Percentiles rank a stretch among this genome's conserved stretches.
These are phyloP conservation scores for Helicocarpus griseus DNA, from an alignment of 2,329 filamentous ascomycete genomes.

Conservation along the genomic window DNA sequence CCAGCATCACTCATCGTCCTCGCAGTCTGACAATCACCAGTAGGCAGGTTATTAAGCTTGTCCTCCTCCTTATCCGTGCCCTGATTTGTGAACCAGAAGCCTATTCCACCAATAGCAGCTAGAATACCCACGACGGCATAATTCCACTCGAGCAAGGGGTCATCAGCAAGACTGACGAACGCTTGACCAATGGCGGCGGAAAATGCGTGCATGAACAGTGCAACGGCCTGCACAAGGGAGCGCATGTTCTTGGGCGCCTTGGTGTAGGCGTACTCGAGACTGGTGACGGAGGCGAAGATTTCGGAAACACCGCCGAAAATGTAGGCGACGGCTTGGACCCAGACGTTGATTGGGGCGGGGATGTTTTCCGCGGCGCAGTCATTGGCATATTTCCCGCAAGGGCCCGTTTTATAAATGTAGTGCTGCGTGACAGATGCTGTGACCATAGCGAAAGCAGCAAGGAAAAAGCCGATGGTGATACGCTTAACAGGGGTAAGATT, in stretches of 20 bases:
- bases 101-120: conserved; percentile 50
- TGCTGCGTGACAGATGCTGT: conserved; percentile 41
- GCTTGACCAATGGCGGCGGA: conserved; percentile 62
- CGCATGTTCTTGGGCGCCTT: conserved; percentile 75
- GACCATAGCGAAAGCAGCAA: conserved; percentile 41
- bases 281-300: conserved; percentile 50
- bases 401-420: conserved; percentile 49
- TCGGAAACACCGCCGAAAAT: conserved; percentile 48
- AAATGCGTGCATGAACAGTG: conserved; percentile 62
- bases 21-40: background rate
- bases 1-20: no score
- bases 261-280: conserved; percentile 66
- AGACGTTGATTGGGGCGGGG: conserved; percentile 55
- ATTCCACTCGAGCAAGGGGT: conserved; percentile 63
- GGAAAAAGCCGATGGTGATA: conserved; percentile 42
- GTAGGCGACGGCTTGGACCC: conserved; percentile 42
- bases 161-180: conserved; percentile 50
- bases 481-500: conserved; percentile 46
- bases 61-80: conserved; percentile 60
- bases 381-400: conserved; percentile 50
- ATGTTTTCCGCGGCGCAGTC: conserved; percentile 37
- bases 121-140: conserved; percentile 56
- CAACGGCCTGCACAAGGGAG: conserved; percentile 59
- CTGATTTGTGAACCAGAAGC: conserved; percentile 60
- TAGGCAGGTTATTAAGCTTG: conserved; percentile 44